Evolutionary conservation across 2,329 filamentous ascomycete genomes (phyloP).

Genomic region (Paecilomyces formosus): DNA sequence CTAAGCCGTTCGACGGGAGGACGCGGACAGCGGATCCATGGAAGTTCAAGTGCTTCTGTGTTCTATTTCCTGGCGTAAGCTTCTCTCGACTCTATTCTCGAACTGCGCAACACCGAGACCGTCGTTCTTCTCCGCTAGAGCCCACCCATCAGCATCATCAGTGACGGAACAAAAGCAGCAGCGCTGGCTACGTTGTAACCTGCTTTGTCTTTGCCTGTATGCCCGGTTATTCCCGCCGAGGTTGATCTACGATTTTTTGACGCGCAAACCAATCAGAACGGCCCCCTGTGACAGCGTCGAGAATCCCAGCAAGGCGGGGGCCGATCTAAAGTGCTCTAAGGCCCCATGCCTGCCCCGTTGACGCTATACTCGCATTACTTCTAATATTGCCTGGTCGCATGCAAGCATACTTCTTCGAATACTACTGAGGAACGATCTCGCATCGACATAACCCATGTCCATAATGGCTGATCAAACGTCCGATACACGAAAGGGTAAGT

Average conservation of each 20-base stretch:
- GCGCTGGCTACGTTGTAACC: neutral
- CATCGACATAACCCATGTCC: neutral
- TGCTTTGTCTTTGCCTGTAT: neutral
- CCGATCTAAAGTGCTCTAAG: neutral
- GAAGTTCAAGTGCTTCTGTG: neutral
- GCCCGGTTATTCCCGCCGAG: neutral
- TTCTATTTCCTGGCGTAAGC: neutral
- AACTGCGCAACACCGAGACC: neutral
- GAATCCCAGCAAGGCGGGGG: neutral
- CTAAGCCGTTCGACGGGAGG: neutral
- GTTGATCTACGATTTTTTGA: neutral
- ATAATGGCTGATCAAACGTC: neutral
- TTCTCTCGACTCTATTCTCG: neutral
- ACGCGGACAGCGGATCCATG: neutral
- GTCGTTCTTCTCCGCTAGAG: slow-evolving; percentile 6
- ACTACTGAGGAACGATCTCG: neutral
- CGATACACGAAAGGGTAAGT: neutral
- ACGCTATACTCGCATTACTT: neutral
- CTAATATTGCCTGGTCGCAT: neutral
- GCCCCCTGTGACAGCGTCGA: neutral
- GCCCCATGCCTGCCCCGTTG: slow-evolving; percentile 4
- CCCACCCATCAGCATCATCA: neutral
- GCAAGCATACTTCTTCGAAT: neutral
- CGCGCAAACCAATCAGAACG: neutral
- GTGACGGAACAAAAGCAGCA: neutral